A percentile compares a stretch with the other conserved stretches of the same genome.
Evolutionary conservation across 441 rosid species (phyloP).

Genomic region (Omphalea diandra): DNA sequence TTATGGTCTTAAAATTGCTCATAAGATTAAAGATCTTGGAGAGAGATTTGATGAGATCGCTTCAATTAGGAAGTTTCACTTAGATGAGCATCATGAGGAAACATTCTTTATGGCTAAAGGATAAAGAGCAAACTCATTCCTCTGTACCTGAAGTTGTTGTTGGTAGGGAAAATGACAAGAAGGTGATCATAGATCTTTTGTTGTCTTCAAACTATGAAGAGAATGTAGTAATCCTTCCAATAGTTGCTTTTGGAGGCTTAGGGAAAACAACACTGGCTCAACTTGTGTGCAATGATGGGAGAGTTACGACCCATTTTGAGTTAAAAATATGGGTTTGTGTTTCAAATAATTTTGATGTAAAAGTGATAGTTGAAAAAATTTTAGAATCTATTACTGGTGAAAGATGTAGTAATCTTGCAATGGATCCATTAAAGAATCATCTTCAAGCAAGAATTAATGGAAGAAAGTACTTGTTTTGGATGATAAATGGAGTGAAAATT

Average conservation of each 20-base stretch:
- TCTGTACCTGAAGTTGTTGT: not conserved
- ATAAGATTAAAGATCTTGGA: not conserved
- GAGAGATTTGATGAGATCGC: not conserved
- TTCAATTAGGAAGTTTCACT: not conserved
- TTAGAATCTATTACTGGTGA: slow-evolving; percentile 7
- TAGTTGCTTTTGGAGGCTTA: not conserved
- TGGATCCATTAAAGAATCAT: slow-evolving; percentile 14
- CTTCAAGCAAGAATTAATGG: slow-evolving; percentile 2
- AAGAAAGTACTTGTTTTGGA: slow-evolving; percentile 31
- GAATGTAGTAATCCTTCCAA: not conserved
- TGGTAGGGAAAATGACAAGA: slow-evolving; percentile 1
- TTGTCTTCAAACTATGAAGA: not conserved
- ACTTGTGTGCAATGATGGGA: slow-evolving; percentile 3
- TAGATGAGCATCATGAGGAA: not conserved
- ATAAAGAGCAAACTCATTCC: slow-evolving; percentile 4
- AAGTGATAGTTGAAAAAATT: slow-evolving; percentile 3
- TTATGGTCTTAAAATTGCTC: slow-evolving; percentile 8
- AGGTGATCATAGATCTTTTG: not conserved
- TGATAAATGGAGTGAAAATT: slow-evolving; percentile 28
- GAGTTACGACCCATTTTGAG: not conserved
- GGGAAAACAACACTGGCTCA: no score
- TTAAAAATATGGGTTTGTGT: slow-evolving; percentile 14
- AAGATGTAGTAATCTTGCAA: slow-evolving; percentile 1
- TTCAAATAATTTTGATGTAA: slow-evolving; percentile 23
- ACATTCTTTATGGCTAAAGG: not conserved